These are phyloP conservation scores for Hypoxylon sp. DNA, from an alignment of 2,329 filamentous ascomycete genomes.

Conservation along the genomic window DNA sequence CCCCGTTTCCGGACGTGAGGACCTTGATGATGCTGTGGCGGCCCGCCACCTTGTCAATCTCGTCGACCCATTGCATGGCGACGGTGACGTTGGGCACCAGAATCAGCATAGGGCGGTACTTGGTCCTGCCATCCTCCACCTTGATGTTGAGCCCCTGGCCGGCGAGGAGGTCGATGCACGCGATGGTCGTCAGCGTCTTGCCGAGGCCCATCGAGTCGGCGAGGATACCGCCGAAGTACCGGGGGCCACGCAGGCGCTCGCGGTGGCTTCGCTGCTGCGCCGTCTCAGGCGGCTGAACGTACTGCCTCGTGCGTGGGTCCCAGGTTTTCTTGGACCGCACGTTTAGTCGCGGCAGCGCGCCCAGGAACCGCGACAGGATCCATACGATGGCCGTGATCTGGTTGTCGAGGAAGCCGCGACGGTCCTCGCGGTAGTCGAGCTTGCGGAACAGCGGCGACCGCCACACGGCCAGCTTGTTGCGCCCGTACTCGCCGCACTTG, in stretches of 20 bases:
- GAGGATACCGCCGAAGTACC: conserved; percentile 41
- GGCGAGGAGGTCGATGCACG: conserved; percentile 35
- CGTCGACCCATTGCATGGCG: conserved; percentile 40
- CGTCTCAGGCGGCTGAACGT: conserved; percentile 1
- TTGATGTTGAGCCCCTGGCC: conserved; percentile 33
- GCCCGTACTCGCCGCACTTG: conserved; percentile 39
- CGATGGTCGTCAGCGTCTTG: conserved; percentile 40
- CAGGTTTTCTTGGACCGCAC: background rate
- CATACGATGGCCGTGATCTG: conserved; percentile 45
- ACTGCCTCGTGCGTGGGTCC: background rate
- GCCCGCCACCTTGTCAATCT: conserved; percentile 32
- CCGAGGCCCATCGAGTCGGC: conserved; percentile 45
- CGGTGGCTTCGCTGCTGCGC: conserved; percentile 22
- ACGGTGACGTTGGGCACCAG: conserved; percentile 39
- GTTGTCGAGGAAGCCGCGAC: conserved; percentile 39
- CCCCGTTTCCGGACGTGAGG: conserved; percentile 4
- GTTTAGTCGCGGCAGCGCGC: conserved; percentile 34
- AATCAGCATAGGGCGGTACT: conserved; percentile 38
- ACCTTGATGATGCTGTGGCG: conserved; percentile 1
- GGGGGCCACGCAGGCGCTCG: conserved; percentile 32
- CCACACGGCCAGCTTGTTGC: conserved; percentile 35
- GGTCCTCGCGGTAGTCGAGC: conserved; percentile 31
- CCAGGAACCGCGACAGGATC: conserved; percentile 42
- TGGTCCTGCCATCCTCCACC: conserved; percentile 7
- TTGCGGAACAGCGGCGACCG: conserved; percentile 37